Base-by-base conservation (phyloP, 495 filamentous ascomycete species). In the Daldinia decipiens region DNA sequence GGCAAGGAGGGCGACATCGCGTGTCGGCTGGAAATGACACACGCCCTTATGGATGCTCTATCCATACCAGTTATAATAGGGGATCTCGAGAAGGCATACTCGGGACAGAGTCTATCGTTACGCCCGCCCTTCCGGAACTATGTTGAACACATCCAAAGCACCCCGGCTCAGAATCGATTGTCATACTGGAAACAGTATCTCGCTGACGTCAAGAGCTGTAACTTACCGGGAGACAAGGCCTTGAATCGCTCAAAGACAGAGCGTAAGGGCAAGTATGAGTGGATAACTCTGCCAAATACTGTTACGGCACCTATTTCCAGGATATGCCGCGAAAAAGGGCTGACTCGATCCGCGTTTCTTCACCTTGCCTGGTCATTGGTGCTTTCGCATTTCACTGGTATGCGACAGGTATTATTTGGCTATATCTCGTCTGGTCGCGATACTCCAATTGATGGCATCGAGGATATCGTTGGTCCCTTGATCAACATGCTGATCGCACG, bases 351-450 rank as follows among this genome's bases (percentile, higher is more conserved):
- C 11, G 34, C 54, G 0, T 63, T 81, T 21, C 61, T 84, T 36
- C 78, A 80, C 21, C 70, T 74, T 24, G 79, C 82, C 12, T 83
- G 81, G 81, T 75, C 79, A 2, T 38, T 82, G 45, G 68, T 77
- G 24, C 32, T 79, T 21, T 63, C 79, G 11, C 65, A 67, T 17
- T 78, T 79, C 40, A 67, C 75, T 5, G 73, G 24, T 4, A 64
- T 26, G 68, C n/a, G 17, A 19, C n/a, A 47, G 17, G 43, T 47
- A 19, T 12, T 19, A 9, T 47, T 47, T 19, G 43, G 43, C 5
- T 47, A 47, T 19, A 47, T 47, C 8, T 19, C 43, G n/a, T 47
- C 43, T 4, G 43, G 43, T 47, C 43, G 43, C n/a, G n/a, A 47
- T 47, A 21, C 17, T 19, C 43, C 43, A 19, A 47, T 47, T 11